Percentiles rank a stretch among this genome's conserved stretches.
Evolutionary conservation across 2,329 filamentous ascomycete genomes (phyloP).

Genomic region (Phaeosphaeria sp.): DNA sequence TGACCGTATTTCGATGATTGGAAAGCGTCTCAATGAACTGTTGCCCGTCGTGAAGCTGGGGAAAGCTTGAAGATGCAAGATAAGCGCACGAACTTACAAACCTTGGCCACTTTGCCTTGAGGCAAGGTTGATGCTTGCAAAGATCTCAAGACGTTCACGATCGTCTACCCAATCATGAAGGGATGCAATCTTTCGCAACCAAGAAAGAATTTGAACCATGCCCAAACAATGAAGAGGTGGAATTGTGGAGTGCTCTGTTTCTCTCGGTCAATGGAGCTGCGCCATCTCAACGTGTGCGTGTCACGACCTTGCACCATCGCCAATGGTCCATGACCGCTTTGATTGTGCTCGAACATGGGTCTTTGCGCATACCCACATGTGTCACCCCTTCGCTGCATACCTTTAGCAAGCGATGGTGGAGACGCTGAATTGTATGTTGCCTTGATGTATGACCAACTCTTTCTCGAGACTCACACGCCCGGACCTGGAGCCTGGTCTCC

Average conservation of each 20-base stretch:
- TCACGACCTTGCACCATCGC: neutral
- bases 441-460: no score
- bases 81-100: neutral
- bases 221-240: neutral
- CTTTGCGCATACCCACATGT: neutral
- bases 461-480: neutral
- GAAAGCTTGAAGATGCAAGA: neutral
- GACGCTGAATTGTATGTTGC: neutral
- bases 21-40: constrained; percentile 26
- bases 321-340: neutral
- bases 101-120: neutral
- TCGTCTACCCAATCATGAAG: neutral
- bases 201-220: neutral
- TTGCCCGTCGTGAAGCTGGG: constrained; percentile 28
- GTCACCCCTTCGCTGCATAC: neutral
- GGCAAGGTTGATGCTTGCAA: neutral
- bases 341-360: neutral
- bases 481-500: neutral
- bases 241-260: neutral
- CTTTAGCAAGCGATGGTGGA: neutral
- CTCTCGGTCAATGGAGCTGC: neutral
- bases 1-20: constrained; percentile 14
- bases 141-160: neutral
- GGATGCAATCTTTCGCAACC: no score
- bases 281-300: neutral